phyloP scores from a whole-genome alignment of 2,329 filamentous ascomycete genomes.

The Capronia epimyces region DNA sequence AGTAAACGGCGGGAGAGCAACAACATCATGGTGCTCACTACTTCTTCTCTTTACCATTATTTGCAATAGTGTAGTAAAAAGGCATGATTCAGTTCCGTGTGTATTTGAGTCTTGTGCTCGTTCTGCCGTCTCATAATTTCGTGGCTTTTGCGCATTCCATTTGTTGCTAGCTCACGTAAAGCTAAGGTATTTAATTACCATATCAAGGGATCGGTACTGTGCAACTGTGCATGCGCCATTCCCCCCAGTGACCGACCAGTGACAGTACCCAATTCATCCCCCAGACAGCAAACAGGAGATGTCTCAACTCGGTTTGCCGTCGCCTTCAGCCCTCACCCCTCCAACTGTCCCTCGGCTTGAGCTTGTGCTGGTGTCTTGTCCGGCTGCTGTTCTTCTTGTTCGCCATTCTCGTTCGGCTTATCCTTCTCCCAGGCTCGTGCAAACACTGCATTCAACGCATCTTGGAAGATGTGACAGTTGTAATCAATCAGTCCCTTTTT shows the following conservation, averaged over 20 bases:
- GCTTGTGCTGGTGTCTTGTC: constrained; percentile 2
- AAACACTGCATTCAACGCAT: constrained; percentile 58
- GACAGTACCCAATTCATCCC: not conserved
- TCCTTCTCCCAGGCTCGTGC: constrained; percentile 46
- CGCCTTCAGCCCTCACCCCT: constrained; percentile 1
- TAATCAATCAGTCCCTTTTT: constrained; percentile 62
- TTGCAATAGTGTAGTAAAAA: not conserved
- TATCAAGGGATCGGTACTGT: too few relatives aligned
- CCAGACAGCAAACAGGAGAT: not conserved
- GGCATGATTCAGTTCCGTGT: not conserved
- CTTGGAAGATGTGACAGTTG: constrained; percentile 60
- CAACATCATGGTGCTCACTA: too few relatives aligned
- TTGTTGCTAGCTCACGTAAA: not conserved
- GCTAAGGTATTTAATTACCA: too few relatives aligned
- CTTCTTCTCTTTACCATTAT: too few relatives aligned
- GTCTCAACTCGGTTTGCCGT: not conserved
- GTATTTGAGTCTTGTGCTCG: not conserved
- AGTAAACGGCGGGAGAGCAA: not conserved
- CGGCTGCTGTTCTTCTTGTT: not conserved
- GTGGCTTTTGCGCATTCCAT: not conserved
- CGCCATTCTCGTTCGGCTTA: constrained; percentile 24
- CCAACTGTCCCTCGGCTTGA: constrained; percentile 1
- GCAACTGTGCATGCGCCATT: not conserved
- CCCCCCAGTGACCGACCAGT: not conserved
- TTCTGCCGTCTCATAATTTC: not conserved